Evolutionary conservation across 306 rosid species (phyloP), one percentile per base, ranked within the genome.

Genomic region (Glycine tomentella): DNA sequence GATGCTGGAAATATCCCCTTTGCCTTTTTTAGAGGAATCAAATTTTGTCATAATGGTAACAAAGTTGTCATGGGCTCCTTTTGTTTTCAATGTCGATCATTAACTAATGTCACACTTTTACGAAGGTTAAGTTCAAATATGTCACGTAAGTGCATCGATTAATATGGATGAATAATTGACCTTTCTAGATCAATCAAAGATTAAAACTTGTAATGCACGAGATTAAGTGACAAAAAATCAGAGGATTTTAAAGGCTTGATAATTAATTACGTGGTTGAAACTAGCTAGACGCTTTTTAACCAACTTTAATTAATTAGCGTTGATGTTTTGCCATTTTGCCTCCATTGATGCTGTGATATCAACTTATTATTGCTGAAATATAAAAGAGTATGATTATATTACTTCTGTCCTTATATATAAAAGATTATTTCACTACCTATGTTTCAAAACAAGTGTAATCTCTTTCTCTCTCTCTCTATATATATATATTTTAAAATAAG

Each of bases 41-140:
- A 78, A 20, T 46, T 50, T 74, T 57, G 82, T 64, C 64, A 82
- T 74, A 4, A 86, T 82, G 66, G 50, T 25, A 9, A 40, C 31
- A 10, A 16, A 49, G 6, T 67, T 9, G 31, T 81, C 34, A 13
- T 49, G 3, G 14, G 2, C 69, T 69, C 62, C 25, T 49, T 77
- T 77, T 66, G 57, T 25, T 25, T 25, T 25, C 31, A 50, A 73
- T 15, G n/a, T 44, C 72, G 38, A 25, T 72, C 11, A 40, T 62
- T 62, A 6, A 61, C 20, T 67, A 38, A 14, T 40, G 68, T 13
- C 44, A 13, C 71, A 7, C 11, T 13, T 69, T 63, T 25, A 12
- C 4, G 8, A 8, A 8, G 58, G 13, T 15, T 50, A 12, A 72
- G 51, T 81, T 77, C 82, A 17, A 77, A 51, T 25, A 17, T 77